These are phyloP conservation scores for Rhexocercosporidium sp. DNA, from an alignment of 2,329 filamentous ascomycete species.

Conservation along the genomic window DNA sequence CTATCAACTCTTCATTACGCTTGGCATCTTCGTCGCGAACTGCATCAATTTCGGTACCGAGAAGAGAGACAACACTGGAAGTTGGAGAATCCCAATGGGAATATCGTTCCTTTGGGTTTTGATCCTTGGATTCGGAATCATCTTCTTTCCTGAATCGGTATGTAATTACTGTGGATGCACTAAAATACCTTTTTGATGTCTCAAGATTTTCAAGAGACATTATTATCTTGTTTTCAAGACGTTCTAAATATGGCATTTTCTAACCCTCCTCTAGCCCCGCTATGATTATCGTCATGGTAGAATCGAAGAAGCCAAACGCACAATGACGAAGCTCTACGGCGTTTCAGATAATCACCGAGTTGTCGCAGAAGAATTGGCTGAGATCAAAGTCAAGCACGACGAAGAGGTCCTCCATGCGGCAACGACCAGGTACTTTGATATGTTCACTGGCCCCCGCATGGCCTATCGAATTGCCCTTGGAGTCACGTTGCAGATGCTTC, in stretches of 20 bases:
- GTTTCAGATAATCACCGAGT: conserved; percentile 52
- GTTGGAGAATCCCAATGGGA: conserved; percentile 67
- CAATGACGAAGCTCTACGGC: conserved; percentile 57
- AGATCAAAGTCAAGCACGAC: conserved; percentile 62
- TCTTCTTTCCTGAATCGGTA: conserved; percentile 59
- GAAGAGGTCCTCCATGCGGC: conserved; percentile 72
- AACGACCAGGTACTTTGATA: conserved; percentile 56
- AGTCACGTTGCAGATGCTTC: conserved; percentile 66
- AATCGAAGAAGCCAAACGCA: conserved; percentile 53
- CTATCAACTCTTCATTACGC: conserved; percentile 74
- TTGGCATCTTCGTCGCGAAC: conserved; percentile 65
- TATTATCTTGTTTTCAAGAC: no score
- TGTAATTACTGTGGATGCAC: no score
- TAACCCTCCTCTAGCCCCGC: no score
- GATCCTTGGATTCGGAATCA: conserved; percentile 56
- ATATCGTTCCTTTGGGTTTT: conserved; percentile 58
- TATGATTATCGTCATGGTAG: conserved; percentile 55
- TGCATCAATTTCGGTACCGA: conserved; percentile 56
- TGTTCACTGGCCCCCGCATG: conserved; percentile 64
- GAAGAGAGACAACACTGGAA: conserved; percentile 45
- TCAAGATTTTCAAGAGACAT: no score
- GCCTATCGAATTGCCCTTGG: conserved; percentile 68
- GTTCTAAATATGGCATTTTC: no score
- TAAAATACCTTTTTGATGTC: no score
- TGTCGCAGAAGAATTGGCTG: conserved; percentile 46